These are phyloP conservation scores for Collybia sordida DNA, from an alignment of 768 basidiomycete genomes.

Conservation along the genomic window DNA sequence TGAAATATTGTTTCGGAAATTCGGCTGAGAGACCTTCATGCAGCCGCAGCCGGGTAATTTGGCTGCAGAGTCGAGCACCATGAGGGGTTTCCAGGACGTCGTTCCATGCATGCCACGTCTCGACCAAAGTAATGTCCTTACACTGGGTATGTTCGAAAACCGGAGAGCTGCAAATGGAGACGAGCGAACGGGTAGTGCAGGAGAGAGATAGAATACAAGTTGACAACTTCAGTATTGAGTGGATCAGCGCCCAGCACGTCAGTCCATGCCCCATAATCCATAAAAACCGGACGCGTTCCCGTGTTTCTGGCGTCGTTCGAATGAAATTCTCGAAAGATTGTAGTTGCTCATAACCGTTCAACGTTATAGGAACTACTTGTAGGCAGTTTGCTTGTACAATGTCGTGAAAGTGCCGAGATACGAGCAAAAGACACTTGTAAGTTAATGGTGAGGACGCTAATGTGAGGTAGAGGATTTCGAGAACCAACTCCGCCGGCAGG, in stretches of 20 bases:
- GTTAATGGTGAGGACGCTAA: constrained; percentile 5
- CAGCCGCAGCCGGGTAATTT: constrained; percentile 15
- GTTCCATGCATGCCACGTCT: constrained; percentile 11
- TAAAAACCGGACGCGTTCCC: constrained; percentile 10
- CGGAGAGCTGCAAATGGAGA: constrained; percentile 6
- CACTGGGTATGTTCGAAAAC: constrained; percentile 9
- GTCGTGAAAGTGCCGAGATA: constrained; percentile 10
- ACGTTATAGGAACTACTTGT: constrained; percentile 12
- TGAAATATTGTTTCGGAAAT: constrained; percentile 12
- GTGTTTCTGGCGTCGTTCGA: constrained; percentile 1
- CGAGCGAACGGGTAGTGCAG: constrained; percentile 10
- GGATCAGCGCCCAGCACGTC: constrained; percentile 7
- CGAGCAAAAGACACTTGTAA: constrained; percentile 14
- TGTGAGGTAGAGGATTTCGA: constrained; percentile 14
- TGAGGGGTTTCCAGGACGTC: constrained; percentile 3
- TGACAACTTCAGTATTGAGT: constrained; percentile 9
- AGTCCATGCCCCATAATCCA: constrained; percentile 13
- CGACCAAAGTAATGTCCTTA: constrained; percentile 12
- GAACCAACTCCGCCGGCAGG: constrained; percentile 9
- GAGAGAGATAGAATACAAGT: constrained; percentile 7
- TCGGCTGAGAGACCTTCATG: constrained; percentile 9
- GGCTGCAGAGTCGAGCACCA: constrained; percentile 4
- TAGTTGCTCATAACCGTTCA: constrained; percentile 5
- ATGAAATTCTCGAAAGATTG: constrained; percentile 12
- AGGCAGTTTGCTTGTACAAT: constrained; percentile 10